Base-by-base conservation (phyloP, 1,284 basidiomycete species). In the Sanguinoderma infundibulare region DNA sequence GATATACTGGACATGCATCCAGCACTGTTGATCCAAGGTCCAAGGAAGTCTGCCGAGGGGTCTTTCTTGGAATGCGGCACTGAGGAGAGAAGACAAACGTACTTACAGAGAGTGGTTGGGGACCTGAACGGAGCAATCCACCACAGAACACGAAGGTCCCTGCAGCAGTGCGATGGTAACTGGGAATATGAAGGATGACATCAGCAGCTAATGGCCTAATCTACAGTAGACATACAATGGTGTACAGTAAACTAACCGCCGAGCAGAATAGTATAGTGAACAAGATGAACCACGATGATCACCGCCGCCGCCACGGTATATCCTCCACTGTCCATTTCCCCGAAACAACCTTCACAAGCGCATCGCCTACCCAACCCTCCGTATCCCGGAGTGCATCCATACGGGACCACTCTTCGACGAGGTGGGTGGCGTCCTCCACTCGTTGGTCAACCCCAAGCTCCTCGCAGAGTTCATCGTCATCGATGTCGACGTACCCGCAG, bases 361-460 rank as follows among this genome's bases (percentile, higher is more conserved):
- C 67, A 59, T 72, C 68, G 26, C 67, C 69, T 35, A 74, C 69
- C 69, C 71, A 74, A 36, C 69, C 69, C 30, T 74, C 73, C 2
- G 65, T 66, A 30, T 65, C 62, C 34, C 67, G 51, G 69, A 71
- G 72, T 46, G 63, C 65, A n/a, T 57, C 55, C 24, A 65, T 55
- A 15, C 46, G 34, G 42, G 65, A 64, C 74, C 73, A 75, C 53
- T 54, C 40, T 47, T 63, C 55, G 5, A 74, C 72, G 17, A 56
- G 60, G 17, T 59, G 24, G 35, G 60, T 59, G 32, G 70, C 73
- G 40, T 66, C 56, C 47, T 57, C 55, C 12, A 75, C 59, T 17
- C 67, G 62, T n/a, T 47, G 44, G 20, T 71, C 67, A 20, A 73
- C 67, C 17, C 69, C 63, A 40, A 67, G 58, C 56, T 69, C 66